Evolutionary conservation across 169 alveolate genomes (phyloP).

Genomic region (Theileria sp.): DNA sequence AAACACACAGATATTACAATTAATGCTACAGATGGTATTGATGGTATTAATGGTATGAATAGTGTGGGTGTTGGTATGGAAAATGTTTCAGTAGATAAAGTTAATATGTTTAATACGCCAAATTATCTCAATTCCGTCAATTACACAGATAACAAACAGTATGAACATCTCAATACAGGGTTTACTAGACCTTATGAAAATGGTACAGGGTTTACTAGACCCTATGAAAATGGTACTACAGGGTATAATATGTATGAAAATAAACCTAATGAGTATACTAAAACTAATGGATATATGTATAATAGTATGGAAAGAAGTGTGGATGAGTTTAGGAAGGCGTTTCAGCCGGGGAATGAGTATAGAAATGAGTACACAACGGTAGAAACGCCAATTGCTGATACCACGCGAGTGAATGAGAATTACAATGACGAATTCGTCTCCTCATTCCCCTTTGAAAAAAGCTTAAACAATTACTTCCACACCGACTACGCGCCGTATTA

Average conservation of each 20-base stretch:
- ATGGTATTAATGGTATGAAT: too few relatives aligned
- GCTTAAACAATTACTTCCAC: slow-evolving; percentile 2
- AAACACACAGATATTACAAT: too few relatives aligned
- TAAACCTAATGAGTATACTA: too few relatives aligned
- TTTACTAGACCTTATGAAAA: too few relatives aligned
- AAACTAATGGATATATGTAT: not conserved
- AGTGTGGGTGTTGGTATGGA: too few relatives aligned
- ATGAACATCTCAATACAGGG: too few relatives aligned
- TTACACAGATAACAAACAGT: not conserved
- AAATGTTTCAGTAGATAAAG: not conserved
- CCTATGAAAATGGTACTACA: not conserved
- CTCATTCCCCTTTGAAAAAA: slow-evolving; percentile 58
- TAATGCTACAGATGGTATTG: too few relatives aligned
- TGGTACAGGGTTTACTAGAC: not conserved
- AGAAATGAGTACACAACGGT: slow-evolving; percentile 49
- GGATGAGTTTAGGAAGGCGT: slow-evolving; percentile 51
- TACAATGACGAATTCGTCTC: slow-evolving; percentile 41
- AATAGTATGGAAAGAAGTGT: not conserved
- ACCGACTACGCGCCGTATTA: not conserved
- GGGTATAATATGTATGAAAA: not conserved
- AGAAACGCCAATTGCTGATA: slow-evolving; percentile 52
- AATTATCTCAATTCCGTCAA: not conserved
- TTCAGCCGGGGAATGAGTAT: slow-evolving; percentile 54
- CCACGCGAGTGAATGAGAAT: not conserved
- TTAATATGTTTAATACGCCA: not conserved